Conservation (phyloP, 108 stramenopile genomes). For the Pseudonitzschia multiseries region DNA sequence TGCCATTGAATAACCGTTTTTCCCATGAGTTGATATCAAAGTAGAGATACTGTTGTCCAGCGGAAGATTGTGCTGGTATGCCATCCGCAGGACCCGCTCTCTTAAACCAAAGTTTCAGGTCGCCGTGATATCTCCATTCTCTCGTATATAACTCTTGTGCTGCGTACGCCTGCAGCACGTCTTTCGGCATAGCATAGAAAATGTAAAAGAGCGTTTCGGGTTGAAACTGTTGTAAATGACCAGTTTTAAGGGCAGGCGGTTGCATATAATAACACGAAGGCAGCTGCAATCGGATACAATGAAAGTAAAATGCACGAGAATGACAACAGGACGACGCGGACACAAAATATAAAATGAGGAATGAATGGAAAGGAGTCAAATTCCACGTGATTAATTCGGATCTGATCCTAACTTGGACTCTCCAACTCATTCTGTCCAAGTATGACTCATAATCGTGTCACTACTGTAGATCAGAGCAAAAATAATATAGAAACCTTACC, state of each 20-base stretch:
- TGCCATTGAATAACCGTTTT: constrained; percentile 79
- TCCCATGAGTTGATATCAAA: constrained; percentile 91
- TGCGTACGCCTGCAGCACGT: constrained; percentile 94
- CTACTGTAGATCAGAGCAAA: not conserved
- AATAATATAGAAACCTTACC: constrained; percentile 43
- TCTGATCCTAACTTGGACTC: too few species aligned
- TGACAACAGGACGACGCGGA: too few species aligned
- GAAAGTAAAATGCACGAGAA: not conserved
- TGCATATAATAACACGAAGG: constrained; percentile 97
- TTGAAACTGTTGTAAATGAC: constrained; percentile 94
- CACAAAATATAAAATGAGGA: not conserved
- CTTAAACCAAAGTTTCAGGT: constrained; percentile 96
- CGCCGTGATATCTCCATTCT: constrained; percentile 96
- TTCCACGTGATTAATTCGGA: not conserved
- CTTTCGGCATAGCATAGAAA: constrained; percentile 97
- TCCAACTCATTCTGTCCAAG: too few species aligned
- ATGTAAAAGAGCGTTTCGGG: constrained; percentile 99
- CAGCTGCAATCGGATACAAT: constrained; percentile 42
- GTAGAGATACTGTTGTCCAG: constrained; percentile 81
- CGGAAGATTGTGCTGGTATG: constrained; percentile 39
- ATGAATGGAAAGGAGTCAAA: not conserved
- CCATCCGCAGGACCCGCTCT: constrained; percentile 74
- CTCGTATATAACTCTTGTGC: constrained; percentile 97
- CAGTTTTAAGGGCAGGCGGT: constrained; percentile 87
- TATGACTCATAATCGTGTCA: not conserved